Base-by-base conservation (phyloP, 305 asterid genomes). In the Fraxinus velutina region DNA sequence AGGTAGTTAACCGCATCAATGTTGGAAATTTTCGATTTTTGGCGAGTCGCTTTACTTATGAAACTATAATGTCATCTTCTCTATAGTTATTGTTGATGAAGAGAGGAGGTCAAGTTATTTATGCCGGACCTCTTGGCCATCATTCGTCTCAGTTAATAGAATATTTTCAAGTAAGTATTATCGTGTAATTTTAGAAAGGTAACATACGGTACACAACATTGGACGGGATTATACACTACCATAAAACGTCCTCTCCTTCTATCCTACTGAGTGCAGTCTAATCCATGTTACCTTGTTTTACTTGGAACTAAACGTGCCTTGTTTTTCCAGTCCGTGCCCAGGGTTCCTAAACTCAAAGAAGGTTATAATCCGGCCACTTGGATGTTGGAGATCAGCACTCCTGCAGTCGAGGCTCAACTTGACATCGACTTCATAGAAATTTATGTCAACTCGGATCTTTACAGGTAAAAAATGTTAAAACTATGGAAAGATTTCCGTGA, bases 351-450 rank as follows among this genome's bases (percentile, higher is more conserved):
- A 68, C 85, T 86, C 50, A 83, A 60, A 84, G 82, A 89, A 33
- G 90, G 85, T 19, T 82, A 81, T 64, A 89, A 89, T 80, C 92
- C 92, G 0, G 90, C 92, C 19, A 88, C 92, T 44, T 89, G 92
- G 92, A 89, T 89, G 92, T 82, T 88, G 9, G 90, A 89, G 50
- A 83, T 88, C 24, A 89, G 84, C 33, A 81, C 90, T 0, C 21
- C 91, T 12, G 86, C 89, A 8, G 80, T 81, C 19, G 92, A 89
- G 80, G 52, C 82, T 76, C 85, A 80, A 78, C 86, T 88, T 32
- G 89, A 74, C 10, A 9, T 89, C 15, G 87, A 89, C 79, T 89
- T 88, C 78, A 87, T 87, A 2, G 90, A 85, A 72, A 76, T 83
- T 7, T 89, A 78, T 78, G 32, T 81, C 27, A 86, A 83, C 77